Evolutionary conservation across 345 rosid genomes (phyloP), one percentile per base, ranked within the genome.

Genomic region (Cardiospermum halicacabum): DNA sequence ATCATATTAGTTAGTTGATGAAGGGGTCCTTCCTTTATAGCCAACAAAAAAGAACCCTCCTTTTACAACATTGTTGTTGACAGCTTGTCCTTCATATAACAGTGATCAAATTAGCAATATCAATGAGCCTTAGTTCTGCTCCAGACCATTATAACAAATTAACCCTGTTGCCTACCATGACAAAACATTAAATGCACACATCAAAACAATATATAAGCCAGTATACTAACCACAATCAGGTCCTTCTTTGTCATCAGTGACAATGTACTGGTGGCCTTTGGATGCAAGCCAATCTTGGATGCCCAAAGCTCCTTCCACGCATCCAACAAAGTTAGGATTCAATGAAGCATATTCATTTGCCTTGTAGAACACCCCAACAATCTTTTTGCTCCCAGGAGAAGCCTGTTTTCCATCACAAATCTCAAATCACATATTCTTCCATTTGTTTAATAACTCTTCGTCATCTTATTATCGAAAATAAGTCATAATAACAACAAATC

Each of bases 331-430:
- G 64, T 90, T 85, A 16, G 97, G 97, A 61, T 90, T 88, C 81
- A 56, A 73, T 12, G 81, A 16, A 61, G 87, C 92, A 56, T 86
- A 88, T 69, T 89, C 92, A 30, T 88, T 78, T 65, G 84, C 98
- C 81, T 93, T 93, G 86, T 93, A 93, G 78, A 93, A 93, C 56
- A 93, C 98, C 3, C 98, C 98, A 51, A 89, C 97, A 31, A 93
- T 89, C 83, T 93, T 93, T 71, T 88, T 88, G 82, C 86, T 84
- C 39, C 81, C 92, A 5, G 90, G 57, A 67, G 94, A 80, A 64
- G 90, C 86, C 96, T 88, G 82, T 67, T 32, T 24, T 21, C 56
- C 65, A 55, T 42, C 55, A 36, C 3, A 60, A n/a, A n/a, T 16
- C n/a, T 43, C 18, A 3, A 13, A 34, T 43, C n/a, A 16, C 49